Base-by-base conservation (phyloP, 768 basidiomycete genomes). In the Boletus reticulatus region DNA sequence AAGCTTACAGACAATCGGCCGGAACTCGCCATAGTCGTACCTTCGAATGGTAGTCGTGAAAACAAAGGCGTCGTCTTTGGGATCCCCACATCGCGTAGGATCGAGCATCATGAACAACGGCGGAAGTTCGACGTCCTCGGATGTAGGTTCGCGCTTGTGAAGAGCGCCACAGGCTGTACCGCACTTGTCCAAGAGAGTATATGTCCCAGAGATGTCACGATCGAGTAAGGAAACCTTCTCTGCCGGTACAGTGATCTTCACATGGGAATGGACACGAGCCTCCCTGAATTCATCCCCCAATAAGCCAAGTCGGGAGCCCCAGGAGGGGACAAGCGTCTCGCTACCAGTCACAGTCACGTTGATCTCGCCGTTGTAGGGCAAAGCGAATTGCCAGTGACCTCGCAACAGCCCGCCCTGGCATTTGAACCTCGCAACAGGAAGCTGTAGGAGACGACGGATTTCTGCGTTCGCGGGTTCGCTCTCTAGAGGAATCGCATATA, bases 121-220 rank as follows among this genome's bases (percentile, higher is more conserved):
- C 0, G 88, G 85, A 29, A 84, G 71, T 8, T 71, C 65, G 3
- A 52, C 61, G n/a, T 84, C 83, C n/a, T 74, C 76, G 0, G 68
- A 52, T 11, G 70, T 69, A 16, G 69, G 48, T 22, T 77, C 66
- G 59, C 82, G 86, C 71, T 83, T 85, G 72, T 96, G 93, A 45
- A 98, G 76, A 20, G 89, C 88, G 24, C 81, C 80, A 66, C 89
- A 92, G 9, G 95, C 92, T 2, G 92, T 92, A 8, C 94, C 94
- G 54, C 95, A 98, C 67, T 87, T 88, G 59, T 90, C 87, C 50
- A 94, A 76, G 46, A 94, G 84, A 24, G 74, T 72, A 66, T 97
- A 98, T 2, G 74, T 76, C 6, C 95, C 95, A 7, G 87, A 85
- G 43, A 97, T 85, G 65, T 92, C 84, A 44, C 88, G 84, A 69